These are phyloP conservation scores for Quercus alba DNA, from an alignment of 306 rosid genomes.

Conservation along the genomic window DNA sequence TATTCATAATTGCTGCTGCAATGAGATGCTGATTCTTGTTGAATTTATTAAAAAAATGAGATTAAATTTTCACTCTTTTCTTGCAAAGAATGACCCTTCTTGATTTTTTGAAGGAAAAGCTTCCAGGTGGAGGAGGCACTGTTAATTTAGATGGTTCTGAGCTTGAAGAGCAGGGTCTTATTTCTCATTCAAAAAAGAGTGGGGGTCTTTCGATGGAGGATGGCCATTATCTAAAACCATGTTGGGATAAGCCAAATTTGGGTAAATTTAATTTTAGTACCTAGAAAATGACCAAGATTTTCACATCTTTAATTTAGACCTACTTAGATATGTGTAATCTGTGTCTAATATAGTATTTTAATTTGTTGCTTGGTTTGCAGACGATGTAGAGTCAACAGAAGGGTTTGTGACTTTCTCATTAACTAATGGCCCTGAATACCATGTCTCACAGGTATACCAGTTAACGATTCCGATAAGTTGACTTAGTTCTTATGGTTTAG, in stretches of 20 bases:
- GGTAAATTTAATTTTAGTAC: slow-evolving; percentile 41
- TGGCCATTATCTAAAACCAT: slow-evolving; percentile 61
- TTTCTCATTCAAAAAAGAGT: slow-evolving; percentile 43
- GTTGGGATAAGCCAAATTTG: slow-evolving; percentile 70
- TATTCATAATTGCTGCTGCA: not conserved
- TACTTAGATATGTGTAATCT: not conserved
- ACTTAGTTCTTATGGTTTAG: slow-evolving; percentile 8
- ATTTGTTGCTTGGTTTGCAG: slow-evolving; percentile 43
- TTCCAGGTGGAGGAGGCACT: slow-evolving; percentile 67
- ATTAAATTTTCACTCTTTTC: slow-evolving; percentile 7
- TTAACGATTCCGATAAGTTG: slow-evolving; percentile 7
- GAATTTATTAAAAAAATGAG: not conserved
- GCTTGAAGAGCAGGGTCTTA: slow-evolving; percentile 30
- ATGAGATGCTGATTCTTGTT: not conserved
- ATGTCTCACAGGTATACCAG: slow-evolving; percentile 82
- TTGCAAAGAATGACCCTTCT: slow-evolving; percentile 2
- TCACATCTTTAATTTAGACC: not conserved
- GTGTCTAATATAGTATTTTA: slow-evolving; percentile 3
- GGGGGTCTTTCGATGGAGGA: slow-evolving; percentile 66
- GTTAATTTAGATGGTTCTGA: slow-evolving; percentile 39
- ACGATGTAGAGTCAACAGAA: slow-evolving; percentile 62
- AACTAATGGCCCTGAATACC: slow-evolving; percentile 94
- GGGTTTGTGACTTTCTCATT: slow-evolving; percentile 85
- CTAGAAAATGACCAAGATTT: slow-evolving; percentile 9
- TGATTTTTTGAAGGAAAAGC: slow-evolving; percentile 48